phyloP scores from a whole-genome alignment of 1,284 basidiomycete species.

The Thelephora terrestris region DNA sequence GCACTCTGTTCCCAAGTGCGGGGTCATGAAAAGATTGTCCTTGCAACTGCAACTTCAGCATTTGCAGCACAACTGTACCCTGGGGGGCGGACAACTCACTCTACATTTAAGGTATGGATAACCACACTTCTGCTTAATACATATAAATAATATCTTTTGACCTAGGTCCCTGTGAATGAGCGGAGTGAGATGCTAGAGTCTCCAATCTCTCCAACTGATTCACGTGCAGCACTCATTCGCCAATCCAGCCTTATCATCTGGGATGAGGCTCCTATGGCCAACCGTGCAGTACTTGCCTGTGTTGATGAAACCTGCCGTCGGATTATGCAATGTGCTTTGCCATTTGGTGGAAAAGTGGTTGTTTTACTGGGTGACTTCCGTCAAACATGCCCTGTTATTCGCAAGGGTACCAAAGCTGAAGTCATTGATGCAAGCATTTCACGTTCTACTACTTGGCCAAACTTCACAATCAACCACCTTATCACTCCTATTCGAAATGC shows the following conservation, averaged over 20 bases:
- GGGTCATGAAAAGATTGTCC: constrained; percentile 18
- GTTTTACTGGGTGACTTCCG: constrained; percentile 28
- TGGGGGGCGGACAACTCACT: constrained; percentile 29
- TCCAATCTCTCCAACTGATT: constrained; percentile 16
- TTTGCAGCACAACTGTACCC: constrained; percentile 28
- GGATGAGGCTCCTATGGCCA: constrained; percentile 33
- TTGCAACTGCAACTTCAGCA: constrained; percentile 29
- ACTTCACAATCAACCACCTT: constrained; percentile 20
- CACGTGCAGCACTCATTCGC: constrained; percentile 23
- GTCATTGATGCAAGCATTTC: constrained; percentile 27
- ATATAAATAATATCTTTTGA: not conserved
- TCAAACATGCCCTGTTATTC: constrained; percentile 28
- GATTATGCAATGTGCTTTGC: constrained; percentile 7
- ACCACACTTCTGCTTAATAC: not conserved
- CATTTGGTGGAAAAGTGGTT: constrained; percentile 29
- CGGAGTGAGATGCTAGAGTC: constrained; percentile 22
- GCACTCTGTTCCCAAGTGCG: constrained; percentile 24
- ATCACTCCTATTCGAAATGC: constrained; percentile 27
- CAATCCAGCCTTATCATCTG: no score
- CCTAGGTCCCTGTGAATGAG: constrained; percentile 25
- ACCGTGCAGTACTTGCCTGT: constrained; percentile 23
- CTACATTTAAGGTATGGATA: constrained; percentile 22
- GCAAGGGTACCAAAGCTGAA: constrained; percentile 17
- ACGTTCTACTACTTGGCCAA: constrained; percentile 24
- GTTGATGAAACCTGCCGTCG: constrained; percentile 19